phyloP scores from a whole-genome alignment of 1,284 basidiomycete species.

The Meira miltonrushii region DNA sequence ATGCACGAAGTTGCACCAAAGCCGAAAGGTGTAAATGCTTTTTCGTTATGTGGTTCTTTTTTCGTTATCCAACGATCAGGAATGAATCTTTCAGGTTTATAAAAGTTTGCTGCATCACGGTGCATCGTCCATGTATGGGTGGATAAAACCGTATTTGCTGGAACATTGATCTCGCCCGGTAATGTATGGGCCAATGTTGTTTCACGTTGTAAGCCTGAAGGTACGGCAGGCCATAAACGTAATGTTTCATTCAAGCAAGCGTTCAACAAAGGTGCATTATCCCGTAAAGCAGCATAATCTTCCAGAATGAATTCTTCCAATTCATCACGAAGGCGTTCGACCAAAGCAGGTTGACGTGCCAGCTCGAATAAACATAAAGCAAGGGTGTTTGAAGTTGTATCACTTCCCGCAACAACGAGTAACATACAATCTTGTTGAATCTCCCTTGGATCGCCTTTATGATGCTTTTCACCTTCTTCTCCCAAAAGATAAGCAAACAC shows the following conservation, averaged over 20 bases:
- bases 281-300: neutral
- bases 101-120: constrained; percentile 9
- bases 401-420: constrained; percentile 5
- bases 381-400: constrained; percentile 8
- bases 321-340: constrained; percentile 4
- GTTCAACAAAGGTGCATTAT: constrained; percentile 4
- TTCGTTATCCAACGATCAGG: constrained; percentile 12
- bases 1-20: constrained; percentile 9
- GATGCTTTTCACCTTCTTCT: constrained; percentile 8
- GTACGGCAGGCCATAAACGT: constrained; percentile 4
- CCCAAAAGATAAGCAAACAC: constrained; percentile 10
- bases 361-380: constrained; percentile 8
- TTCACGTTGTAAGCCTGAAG: constrained; percentile 4
- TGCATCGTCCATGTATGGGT: constrained; percentile 8
- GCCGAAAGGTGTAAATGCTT: constrained; percentile 8
- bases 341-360: neutral
- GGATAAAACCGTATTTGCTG: constrained; percentile 1
- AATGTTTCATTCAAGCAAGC: constrained; percentile 1
- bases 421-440: constrained; percentile 11
- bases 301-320: neutral
- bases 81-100: constrained; percentile 2
- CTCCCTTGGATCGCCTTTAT: neutral
- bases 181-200: neutral
- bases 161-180: neutral
- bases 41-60: constrained; percentile 4